Conservation (phyloP, 441 rosid species). For the Populus hybrid region DNA sequence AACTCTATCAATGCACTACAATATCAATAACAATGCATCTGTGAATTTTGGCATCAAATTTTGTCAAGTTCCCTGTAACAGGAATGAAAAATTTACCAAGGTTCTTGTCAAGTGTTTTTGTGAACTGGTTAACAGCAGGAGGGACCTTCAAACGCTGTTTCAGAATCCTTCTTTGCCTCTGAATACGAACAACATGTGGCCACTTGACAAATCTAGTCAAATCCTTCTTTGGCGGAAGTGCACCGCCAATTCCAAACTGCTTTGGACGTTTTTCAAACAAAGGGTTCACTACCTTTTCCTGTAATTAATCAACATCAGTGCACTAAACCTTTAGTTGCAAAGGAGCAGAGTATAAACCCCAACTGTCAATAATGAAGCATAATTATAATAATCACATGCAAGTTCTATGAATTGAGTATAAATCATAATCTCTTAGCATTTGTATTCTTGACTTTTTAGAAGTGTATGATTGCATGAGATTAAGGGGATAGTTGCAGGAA, state of each 20-base stretch:
- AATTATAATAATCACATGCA: neutral
- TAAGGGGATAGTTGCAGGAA: neutral
- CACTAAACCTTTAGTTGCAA: neutral
- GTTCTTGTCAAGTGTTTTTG: conserved; percentile 90
- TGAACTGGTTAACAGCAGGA: conserved; percentile 82
- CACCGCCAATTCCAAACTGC: conserved; percentile 93
- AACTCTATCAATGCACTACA: neutral
- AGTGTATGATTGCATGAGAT: neutral
- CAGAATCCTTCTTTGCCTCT: conserved; percentile 84
- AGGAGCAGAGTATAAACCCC: neutral
- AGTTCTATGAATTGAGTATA: neutral
- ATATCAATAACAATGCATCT: too few species aligned
- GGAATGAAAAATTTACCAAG: conserved; percentile 41
- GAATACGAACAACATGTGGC: conserved; percentile 80
- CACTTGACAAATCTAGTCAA: conserved; percentile 72
- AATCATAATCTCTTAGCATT: neutral
- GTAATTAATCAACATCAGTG: neutral
- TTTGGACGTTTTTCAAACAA: conserved; percentile 81
- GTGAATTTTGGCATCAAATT: too few species aligned
- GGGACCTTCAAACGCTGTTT: conserved; percentile 92
- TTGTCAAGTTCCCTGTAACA: too few species aligned
- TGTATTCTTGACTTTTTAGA: neutral
- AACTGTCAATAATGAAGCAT: neutral
- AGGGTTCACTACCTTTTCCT: conserved; percentile 86
- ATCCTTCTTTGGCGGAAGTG: conserved; percentile 83